A percentile compares a stretch with the other conserved stretches of the same genome.
Evolutionary conservation across 768 basidiomycete genomes (phyloP).

Genomic region (Amanita inopinata): DNA sequence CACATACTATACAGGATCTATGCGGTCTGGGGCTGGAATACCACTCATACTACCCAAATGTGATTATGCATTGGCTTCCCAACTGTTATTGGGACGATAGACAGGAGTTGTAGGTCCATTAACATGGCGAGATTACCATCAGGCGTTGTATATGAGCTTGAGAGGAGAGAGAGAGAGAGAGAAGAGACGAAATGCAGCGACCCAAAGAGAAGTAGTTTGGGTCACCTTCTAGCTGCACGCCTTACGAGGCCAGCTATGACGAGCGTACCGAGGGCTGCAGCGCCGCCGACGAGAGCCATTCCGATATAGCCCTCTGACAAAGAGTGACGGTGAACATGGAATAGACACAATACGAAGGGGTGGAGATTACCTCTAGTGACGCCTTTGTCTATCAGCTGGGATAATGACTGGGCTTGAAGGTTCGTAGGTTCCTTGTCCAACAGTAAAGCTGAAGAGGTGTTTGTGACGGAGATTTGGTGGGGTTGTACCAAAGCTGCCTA

Average conservation of each 20-base stretch:
- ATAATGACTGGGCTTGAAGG: conserved; percentile 83
- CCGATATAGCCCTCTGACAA: conserved; percentile 91
- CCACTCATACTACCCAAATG: too few relatives aligned
- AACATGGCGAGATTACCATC: too few relatives aligned
- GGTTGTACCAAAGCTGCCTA: conserved; percentile 26
- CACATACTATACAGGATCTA: too few relatives aligned
- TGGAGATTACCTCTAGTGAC: conserved; percentile 64
- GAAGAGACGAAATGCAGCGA: background rate
- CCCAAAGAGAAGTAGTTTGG: background rate
- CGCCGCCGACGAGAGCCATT: conserved; percentile 90
- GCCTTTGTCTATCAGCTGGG: conserved; percentile 76
- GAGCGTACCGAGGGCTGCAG: conserved; percentile 74
- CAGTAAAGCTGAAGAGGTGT: conserved; percentile 49
- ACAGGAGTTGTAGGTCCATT: too few relatives aligned
- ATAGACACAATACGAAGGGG: background rate
- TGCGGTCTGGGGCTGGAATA: too few relatives aligned
- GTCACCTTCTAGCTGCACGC: conserved; percentile 60
- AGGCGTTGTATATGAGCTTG: too few relatives aligned
- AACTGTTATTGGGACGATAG: too few relatives aligned
- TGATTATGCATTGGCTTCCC: too few relatives aligned
- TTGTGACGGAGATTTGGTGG: background rate
- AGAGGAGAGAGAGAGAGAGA: background rate
- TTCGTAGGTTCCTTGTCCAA: conserved; percentile 91
- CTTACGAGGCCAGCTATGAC: conserved; percentile 71
- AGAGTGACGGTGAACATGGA: conserved; percentile 5